phyloP scores from a whole-genome alignment of 148 eudicot genomes.

The Cornus suecica region DNA sequence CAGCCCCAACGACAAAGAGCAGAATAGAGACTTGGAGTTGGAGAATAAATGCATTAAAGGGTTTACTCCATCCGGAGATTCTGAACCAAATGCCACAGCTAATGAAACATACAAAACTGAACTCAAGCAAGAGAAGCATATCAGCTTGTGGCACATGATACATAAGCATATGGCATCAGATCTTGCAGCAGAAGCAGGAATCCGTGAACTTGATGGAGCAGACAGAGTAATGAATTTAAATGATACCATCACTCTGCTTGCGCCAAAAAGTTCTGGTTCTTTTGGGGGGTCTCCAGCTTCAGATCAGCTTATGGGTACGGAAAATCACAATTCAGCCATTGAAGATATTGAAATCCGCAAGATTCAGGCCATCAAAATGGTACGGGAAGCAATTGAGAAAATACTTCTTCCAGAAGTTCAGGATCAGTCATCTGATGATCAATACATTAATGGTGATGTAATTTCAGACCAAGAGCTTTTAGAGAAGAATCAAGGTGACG shows the following conservation, averaged over 20 bases:
- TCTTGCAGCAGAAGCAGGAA: slow-evolving; percentile 23
- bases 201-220: slow-evolving; percentile 11
- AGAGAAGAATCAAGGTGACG: slow-evolving; percentile 23
- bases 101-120: slow-evolving; percentile 22
- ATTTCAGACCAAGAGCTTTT: slow-evolving; percentile 21
- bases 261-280: slow-evolving; percentile 18
- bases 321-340: slow-evolving; percentile 24
- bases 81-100: slow-evolving; percentile 13
- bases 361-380: slow-evolving; percentile 69
- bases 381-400: slow-evolving; percentile 73
- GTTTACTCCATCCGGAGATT: slow-evolving; percentile 14
- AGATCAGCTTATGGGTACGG: slow-evolving; percentile 13
- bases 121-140: slow-evolving; percentile 45
- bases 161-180: slow-evolving; percentile 59
- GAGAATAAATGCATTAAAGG: not conserved
- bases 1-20: slow-evolving; percentile 5
- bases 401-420: slow-evolving; percentile 73
- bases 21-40: not conserved
- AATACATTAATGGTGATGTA: slow-evolving; percentile 33
- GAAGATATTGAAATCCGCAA: slow-evolving; percentile 55
- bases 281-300: slow-evolving; percentile 13
- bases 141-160: slow-evolving; percentile 80
- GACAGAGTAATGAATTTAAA: slow-evolving; percentile 21
- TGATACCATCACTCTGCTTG: slow-evolving; percentile 18
- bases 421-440: slow-evolving; percentile 44